phyloP scores from a whole-genome alignment of 345 rosid species.

The Aquilaria malaccensis region DNA sequence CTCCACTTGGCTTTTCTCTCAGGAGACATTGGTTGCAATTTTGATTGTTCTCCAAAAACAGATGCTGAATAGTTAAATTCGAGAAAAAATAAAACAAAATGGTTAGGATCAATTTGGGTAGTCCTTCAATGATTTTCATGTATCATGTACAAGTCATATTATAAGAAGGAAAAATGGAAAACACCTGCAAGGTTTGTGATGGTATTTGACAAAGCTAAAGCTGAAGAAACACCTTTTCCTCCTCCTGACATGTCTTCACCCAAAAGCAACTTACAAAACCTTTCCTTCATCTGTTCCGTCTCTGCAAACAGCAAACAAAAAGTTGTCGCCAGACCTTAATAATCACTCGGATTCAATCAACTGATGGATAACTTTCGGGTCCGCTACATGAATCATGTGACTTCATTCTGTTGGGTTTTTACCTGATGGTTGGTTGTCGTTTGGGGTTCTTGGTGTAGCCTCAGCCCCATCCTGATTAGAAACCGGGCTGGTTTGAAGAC shows the following conservation, averaged over 20 bases:
- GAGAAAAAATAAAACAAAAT: too few species aligned
- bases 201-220: slow-evolving; percentile 68
- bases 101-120: too few species aligned
- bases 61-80: slow-evolving; percentile 35
- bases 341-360: not conserved
- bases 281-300: slow-evolving; percentile 59
- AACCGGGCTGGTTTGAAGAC: too few species aligned
- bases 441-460: too few species aligned
- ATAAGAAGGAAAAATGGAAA: too few species aligned
- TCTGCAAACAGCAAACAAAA: slow-evolving; percentile 21
- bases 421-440: too few species aligned
- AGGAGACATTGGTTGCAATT: slow-evolving; percentile 72
- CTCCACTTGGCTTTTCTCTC: slow-evolving; percentile 78
- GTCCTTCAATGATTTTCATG: too few species aligned
- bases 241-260: slow-evolving; percentile 88
- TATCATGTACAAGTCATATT: too few species aligned
- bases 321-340: not conserved
- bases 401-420: too few species aligned
- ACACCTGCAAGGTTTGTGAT: slow-evolving; percentile 68
- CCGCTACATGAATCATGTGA: too few species aligned
- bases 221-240: slow-evolving; percentile 71
- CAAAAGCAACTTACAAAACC: slow-evolving; percentile 53
- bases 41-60: slow-evolving; percentile 68
- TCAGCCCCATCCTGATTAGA: too few species aligned
- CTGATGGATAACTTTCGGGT: too few species aligned